These are phyloP conservation scores for Zymoseptoria passerinii DNA, from an alignment of 2,329 filamentous ascomycete genomes.

Conservation along the genomic window DNA sequence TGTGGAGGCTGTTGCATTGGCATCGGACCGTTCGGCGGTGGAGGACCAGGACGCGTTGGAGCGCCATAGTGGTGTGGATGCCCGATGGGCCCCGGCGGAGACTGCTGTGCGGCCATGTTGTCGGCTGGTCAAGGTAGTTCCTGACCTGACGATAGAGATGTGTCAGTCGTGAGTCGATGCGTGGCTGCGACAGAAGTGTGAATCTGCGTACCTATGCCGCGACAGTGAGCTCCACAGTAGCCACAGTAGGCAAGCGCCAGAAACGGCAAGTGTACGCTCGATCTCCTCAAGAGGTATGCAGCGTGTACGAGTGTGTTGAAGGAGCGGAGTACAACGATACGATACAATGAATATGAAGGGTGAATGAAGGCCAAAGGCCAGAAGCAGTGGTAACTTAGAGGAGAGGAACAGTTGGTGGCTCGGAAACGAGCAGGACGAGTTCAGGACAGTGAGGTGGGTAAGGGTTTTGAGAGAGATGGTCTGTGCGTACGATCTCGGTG, in stretches of 20 bases:
- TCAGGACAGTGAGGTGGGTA: slow-evolving; percentile 1
- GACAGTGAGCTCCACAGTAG: not conserved
- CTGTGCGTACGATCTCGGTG: not conserved
- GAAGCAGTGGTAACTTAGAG: not conserved
- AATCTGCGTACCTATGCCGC: not conserved
- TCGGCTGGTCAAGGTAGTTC: not conserved
- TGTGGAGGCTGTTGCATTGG: slow-evolving; percentile 42
- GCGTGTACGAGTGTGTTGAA: not conserved
- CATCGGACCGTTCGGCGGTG: slow-evolving; percentile 45
- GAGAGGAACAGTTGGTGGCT: not conserved
- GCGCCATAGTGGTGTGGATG: slow-evolving; percentile 59
- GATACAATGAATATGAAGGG: not conserved
- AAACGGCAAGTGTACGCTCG: not conserved
- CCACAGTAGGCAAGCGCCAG: not conserved
- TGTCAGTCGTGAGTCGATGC: not conserved
- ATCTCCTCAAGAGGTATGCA: not conserved
- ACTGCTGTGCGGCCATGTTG: slow-evolving; percentile 50
- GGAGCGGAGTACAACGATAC: not conserved
- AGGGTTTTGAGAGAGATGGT: not conserved
- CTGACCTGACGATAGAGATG: not conserved
- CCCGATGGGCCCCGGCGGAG: slow-evolving; percentile 61
- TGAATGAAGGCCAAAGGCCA: not conserved
- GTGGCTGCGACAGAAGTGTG: not conserved
- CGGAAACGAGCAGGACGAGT: too few relatives aligned
- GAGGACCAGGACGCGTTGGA: slow-evolving; percentile 53